Conservation (phyloP, 768 basidiomycete species). For the Kwoniella europaea region DNA sequence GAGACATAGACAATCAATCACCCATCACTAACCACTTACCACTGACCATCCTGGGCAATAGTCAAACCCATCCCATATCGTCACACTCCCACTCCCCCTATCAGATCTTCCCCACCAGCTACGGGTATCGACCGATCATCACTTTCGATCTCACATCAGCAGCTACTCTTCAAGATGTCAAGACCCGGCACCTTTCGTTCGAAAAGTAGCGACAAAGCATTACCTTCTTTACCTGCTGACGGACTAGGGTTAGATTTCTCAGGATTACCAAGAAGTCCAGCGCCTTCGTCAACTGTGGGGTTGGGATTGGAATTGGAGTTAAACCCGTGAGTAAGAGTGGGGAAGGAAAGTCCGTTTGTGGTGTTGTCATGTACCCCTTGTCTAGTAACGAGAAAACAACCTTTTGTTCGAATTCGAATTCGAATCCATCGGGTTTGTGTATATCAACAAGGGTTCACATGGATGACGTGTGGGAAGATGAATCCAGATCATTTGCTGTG, state of each 20-base stretch:
- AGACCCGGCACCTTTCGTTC: constrained; percentile 8
- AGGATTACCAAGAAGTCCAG: constrained; percentile 4
- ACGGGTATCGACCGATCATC: not conserved
- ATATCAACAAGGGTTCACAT: not conserved
- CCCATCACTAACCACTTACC: not conserved
- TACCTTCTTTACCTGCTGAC: constrained; percentile 10
- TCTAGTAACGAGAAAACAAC: not conserved
- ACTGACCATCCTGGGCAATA: not conserved
- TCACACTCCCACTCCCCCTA: not conserved
- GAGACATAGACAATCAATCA: not conserved
- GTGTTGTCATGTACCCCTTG: not conserved
- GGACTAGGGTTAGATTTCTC: constrained; percentile 24
- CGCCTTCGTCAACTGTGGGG: not conserved
- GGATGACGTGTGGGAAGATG: not conserved
- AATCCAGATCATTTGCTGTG: not conserved
- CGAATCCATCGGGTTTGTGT: not conserved
- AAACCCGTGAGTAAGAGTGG: not conserved
- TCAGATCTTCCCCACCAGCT: not conserved
- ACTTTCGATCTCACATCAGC: not conserved
- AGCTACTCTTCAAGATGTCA: not conserved
- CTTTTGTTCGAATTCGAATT: not conserved
- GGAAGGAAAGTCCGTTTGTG: not conserved
- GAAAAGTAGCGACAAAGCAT: constrained; percentile 5
- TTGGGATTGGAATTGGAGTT: not conserved
- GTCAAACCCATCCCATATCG: not conserved